Conservation (phyloP, 2,329 filamentous ascomycete species). For the Diplocarpon rosae region DNA sequence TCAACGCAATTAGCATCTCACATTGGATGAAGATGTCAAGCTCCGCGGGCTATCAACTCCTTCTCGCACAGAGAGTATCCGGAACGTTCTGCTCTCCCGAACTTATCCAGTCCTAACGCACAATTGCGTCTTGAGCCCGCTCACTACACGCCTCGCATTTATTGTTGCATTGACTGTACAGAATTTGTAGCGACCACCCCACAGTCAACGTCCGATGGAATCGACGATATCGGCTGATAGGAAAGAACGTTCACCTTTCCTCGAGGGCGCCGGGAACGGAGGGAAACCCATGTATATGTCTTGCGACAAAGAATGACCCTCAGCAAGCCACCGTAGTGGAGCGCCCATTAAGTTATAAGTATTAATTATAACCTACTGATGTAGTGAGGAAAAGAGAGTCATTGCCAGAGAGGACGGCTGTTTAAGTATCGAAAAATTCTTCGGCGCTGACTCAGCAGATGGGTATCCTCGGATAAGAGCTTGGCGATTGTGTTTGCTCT, state of each 20-base stretch:
- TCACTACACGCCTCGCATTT: no score
- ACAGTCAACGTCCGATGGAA: constrained; percentile 32
- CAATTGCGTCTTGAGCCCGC: no score
- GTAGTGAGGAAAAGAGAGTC: constrained; percentile 21
- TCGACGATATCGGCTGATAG: constrained; percentile 31
- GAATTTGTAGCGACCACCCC: constrained; percentile 32
- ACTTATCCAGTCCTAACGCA: no score
- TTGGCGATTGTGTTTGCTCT: not conserved
- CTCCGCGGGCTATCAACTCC: no score
- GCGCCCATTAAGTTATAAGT: constrained; percentile 29
- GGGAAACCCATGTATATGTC: constrained; percentile 26
- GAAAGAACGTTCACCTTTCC: constrained; percentile 32
- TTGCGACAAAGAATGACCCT: constrained; percentile 27
- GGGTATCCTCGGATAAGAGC: not conserved
- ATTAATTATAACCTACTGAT: constrained; percentile 31
- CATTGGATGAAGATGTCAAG: no score
- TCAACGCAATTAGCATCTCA: no score
- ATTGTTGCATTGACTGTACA: no score
- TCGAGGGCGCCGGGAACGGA: constrained; percentile 35
- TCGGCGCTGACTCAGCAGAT: not conserved
- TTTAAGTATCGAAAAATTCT: not conserved
- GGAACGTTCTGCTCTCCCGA: no score
- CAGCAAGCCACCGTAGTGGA: constrained; percentile 33
- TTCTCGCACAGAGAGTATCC: no score
- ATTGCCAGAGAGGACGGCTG: constrained; percentile 1